Conservation (phyloP, 2,329 filamentous ascomycete genomes). For the Calonectria naviculata region DNA sequence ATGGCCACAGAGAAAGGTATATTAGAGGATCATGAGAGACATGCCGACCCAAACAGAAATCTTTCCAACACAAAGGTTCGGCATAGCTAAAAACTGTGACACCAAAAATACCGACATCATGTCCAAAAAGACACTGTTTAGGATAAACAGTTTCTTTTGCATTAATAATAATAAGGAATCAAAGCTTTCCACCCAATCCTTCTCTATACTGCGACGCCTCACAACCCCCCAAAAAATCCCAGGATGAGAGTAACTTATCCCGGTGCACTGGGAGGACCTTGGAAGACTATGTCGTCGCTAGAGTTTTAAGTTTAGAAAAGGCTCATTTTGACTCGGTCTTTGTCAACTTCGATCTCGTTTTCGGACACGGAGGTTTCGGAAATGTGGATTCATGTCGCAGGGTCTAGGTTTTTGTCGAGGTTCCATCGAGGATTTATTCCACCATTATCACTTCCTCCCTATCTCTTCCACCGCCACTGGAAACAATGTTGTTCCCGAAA, state of each 20-base stretch:
- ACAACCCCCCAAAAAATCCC: background rate
- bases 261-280: background rate
- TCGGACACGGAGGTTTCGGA: background rate
- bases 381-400: background rate
- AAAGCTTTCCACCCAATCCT: no score
- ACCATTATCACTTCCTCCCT: background rate
- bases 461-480: background rate
- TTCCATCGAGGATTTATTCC: background rate
- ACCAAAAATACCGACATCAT: no score
- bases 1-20: no score
- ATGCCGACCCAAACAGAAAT: no score
- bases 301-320: background rate
- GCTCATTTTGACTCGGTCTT: background rate
- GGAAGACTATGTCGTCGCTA: background rate
- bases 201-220: no score
- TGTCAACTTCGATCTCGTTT: slow-evolving; percentile 1
- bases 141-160: no score
- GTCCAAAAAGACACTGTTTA: no score
- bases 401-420: background rate
- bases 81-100: no score
- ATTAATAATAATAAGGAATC: no score
- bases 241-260: background rate
- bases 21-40: no score
- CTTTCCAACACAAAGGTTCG: no score
- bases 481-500: background rate